Base-by-base conservation (phyloP, 768 basidiomycete species). In the Strobilomyces echinocephalus region DNA sequence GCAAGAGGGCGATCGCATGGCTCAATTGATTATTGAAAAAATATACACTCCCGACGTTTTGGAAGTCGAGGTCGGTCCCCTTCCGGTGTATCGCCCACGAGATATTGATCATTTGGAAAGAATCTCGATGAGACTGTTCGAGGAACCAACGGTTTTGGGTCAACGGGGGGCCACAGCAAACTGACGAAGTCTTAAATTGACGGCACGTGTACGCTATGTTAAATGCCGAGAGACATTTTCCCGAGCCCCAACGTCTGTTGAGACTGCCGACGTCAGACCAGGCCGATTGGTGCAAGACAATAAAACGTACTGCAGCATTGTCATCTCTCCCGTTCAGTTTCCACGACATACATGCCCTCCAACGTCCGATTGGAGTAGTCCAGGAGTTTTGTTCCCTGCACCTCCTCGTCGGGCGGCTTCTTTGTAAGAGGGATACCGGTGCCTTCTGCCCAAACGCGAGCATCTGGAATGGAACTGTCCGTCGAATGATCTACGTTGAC, bases 1-100 rank as follows among this genome's bases (percentile, higher is more conserved):
- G 55, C 77, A 89, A 63, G 84, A 89, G 68, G 95, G 95, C 7
- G 97, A 99, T 63, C 83, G 97, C n/a, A 76, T 99, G 58, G 97
- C 97, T 2, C 97, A 99, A 64, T 78, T 98, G 31, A 91, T 99
- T 58, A 74, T 98, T 49, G 95, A 99, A 67, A 84, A 78, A 55
- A 97, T 98, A 59, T 83, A 83, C 56, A 93, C 85, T 4, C 91
- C 95, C 1, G 87, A 85, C 3, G 79, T 95, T 15, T 64, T 85
- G 15, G 95, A 95, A 73, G 95, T 98, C 24, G 74, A 89, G 48
- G 92, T 91, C 60, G 67, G 47, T 58, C 51, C 8, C 48, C 46
- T 38, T 38, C n/a, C 31, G 54, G 16, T 8, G 1, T 45, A 18
- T 39, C 31, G 11, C 35, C 8, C 10, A 2, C 8, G 30, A 18